These are phyloP conservation scores for Mycena metata DNA, from an alignment of 768 basidiomycete species.

Conservation along the genomic window DNA sequence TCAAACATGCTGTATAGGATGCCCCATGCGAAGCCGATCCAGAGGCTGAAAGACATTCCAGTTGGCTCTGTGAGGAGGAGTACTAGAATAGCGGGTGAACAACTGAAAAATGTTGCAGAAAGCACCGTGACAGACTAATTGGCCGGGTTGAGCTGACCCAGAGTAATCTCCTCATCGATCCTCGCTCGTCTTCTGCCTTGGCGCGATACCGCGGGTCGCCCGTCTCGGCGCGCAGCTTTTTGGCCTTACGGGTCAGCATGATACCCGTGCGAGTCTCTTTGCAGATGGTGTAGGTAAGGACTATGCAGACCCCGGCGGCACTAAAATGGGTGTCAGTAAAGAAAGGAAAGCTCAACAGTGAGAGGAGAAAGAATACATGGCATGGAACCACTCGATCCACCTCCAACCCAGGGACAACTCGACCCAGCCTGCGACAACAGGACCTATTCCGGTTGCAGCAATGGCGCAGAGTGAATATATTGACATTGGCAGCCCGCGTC, in stretches of 20 bases:
- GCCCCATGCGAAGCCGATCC: constrained; percentile 69
- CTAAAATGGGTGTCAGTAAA: constrained; percentile 45
- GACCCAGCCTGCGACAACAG: constrained; percentile 66
- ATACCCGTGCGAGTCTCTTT: constrained; percentile 72
- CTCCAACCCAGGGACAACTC: constrained; percentile 69
- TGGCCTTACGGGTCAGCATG: constrained; percentile 66
- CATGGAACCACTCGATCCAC: constrained; percentile 77
- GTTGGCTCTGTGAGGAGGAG: constrained; percentile 40
- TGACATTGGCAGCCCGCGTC: constrained; percentile 72
- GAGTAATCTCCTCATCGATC: constrained; percentile 60
- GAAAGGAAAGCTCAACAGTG: constrained; percentile 6
- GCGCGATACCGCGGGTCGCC: constrained; percentile 64
- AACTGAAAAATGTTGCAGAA: constrained; percentile 22
- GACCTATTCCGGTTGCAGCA: constrained; percentile 63
- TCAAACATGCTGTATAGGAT: constrained; percentile 60
- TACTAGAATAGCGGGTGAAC: too few relatives aligned
- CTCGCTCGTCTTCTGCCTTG: constrained; percentile 62
- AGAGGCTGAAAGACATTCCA: constrained; percentile 49
- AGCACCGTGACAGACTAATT: constrained; percentile 56
- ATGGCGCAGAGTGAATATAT: constrained; percentile 65
- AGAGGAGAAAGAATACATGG: constrained; percentile 56
- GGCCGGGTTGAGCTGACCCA: constrained; percentile 66
- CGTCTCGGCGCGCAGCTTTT: constrained; percentile 62
- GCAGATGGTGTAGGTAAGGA: constrained; percentile 59
- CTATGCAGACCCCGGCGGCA: constrained; percentile 55